Base-by-base conservation (phyloP, 768 basidiomycete species). In the Lactifluus rugatus region DNA sequence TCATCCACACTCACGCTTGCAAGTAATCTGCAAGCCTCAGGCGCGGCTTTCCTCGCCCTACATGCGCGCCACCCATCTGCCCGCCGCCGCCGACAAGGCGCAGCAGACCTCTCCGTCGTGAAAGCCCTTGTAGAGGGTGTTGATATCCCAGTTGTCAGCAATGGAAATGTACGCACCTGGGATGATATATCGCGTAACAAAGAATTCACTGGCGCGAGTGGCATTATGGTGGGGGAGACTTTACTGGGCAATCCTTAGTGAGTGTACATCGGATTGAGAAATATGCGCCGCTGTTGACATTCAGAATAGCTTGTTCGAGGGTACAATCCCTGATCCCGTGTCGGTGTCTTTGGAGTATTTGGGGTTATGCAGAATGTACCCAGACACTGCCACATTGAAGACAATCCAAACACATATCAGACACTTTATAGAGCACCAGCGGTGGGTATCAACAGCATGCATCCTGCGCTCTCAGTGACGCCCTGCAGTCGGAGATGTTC, bases 191-290 rank as follows among this genome's bases (percentile, higher is more conserved):
- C 70, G 58, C 66, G 67, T 25, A 89, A 89, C 66, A 66, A 77
- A 51, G 66, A 69, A 31, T 72, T 72, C 47, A 87, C 87, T 3
- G 73, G 77, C 16, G 85, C 86, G 45, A 82, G 87, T 64, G 89
- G 89, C 9, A 67, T 85, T 54, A 91, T 91, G 89, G 85, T 89
- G 1, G 89, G 85, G 9, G 88, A 90, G 66, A 79, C 81, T n/a
- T 70, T 90, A 34, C 73, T 89, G 5, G 80, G 78, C 17, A 89
- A 91, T 70, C 87, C 87, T 32, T 83, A 80, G 88, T 89, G 60
- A 36, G 76, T 68, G 25, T 16, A 6, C 11, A 19, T 46, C 37
- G 4, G 41, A 28, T 48, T 10, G 13, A 19, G 1, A 16, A 34
- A 52, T 23, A 42, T 31, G 42, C 17, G 11, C 10, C 5, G n/a